A percentile compares a stretch with the other conserved stretches of the same genome.
phyloP scores from a whole-genome alignment of 768 basidiomycete species.

The Gyrodon lividus region DNA sequence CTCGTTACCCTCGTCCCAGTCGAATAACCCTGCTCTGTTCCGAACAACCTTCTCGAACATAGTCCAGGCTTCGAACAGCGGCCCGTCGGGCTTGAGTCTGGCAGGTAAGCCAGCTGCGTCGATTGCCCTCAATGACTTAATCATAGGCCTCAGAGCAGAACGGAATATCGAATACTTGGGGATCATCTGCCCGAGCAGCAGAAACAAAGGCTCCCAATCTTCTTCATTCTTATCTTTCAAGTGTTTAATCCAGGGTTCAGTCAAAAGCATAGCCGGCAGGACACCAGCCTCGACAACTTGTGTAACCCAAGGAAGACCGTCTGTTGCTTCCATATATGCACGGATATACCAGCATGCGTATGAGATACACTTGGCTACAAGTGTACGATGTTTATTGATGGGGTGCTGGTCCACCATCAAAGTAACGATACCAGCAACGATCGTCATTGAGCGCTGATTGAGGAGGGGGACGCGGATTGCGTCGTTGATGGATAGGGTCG shows the following conservation, averaged over 20 bases:
- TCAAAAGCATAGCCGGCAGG: constrained; percentile 24
- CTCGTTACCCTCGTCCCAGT: constrained; percentile 3
- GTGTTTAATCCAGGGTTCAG: constrained; percentile 26
- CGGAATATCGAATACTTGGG: constrained; percentile 28
- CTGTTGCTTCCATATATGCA: constrained; percentile 23
- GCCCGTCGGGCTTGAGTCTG: constrained; percentile 16
- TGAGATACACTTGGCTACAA: constrained; percentile 27
- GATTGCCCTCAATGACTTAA: constrained; percentile 14
- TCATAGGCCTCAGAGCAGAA: constrained; percentile 17
- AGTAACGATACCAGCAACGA: constrained; percentile 17
- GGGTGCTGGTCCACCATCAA: constrained; percentile 12
- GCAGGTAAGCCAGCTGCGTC: constrained; percentile 9
- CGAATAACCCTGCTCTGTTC: constrained; percentile 13
- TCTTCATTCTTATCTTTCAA: constrained; percentile 18
- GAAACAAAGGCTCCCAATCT: constrained; percentile 29
- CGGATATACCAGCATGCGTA: constrained; percentile 32
- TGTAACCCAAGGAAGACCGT: constrained; percentile 26
- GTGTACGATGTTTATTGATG: neutral
- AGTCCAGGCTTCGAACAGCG: constrained; percentile 19
- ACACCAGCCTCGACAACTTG: constrained; percentile 26
- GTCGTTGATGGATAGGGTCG: constrained; percentile 23
- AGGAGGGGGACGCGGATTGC: constrained; percentile 24
- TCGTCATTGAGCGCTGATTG: constrained; percentile 19
- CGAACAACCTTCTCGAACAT: constrained; percentile 20
- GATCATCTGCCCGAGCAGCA: constrained; percentile 23